A percentile compares a stretch with the other conserved stretches of the same genome.
phyloP scores from a whole-genome alignment of 805 yeast species.

The Saturnispora gosingensis region DNA sequence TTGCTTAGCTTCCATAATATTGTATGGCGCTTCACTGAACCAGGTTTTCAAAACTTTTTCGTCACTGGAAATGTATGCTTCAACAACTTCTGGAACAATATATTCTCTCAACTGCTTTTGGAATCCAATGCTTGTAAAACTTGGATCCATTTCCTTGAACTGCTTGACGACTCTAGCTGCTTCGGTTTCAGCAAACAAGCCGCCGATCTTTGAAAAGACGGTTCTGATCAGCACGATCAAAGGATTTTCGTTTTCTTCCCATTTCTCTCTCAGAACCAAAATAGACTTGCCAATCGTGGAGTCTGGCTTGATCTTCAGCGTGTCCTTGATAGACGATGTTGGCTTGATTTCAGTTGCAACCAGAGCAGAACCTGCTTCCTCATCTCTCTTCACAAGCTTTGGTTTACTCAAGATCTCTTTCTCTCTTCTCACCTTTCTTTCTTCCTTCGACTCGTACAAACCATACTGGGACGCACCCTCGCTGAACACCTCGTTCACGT shows the following conservation, averaged over 20 bases:
- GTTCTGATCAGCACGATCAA: slow-evolving; percentile 74
- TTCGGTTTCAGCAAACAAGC: slow-evolving; percentile 93
- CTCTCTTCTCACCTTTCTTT: slow-evolving; percentile 66
- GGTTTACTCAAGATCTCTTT: slow-evolving; percentile 45
- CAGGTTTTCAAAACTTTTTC: slow-evolving; percentile 73
- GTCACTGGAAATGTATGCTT: slow-evolving; percentile 91
- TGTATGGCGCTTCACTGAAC: slow-evolving; percentile 95
- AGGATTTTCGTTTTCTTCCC: slow-evolving; percentile 95
- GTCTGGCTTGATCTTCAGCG: slow-evolving; percentile 52
- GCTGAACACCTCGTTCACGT: slow-evolving; percentile 77
- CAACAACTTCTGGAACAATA: slow-evolving; percentile 90
- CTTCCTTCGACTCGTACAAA: slow-evolving; percentile 79
- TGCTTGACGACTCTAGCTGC: slow-evolving; percentile 83
- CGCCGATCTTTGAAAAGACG: slow-evolving; percentile 67
- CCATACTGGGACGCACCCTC: slow-evolving; percentile 93
- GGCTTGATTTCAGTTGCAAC: slow-evolving; percentile 76
- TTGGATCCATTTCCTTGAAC: slow-evolving; percentile 84
- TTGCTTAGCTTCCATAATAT: slow-evolving; percentile 88
- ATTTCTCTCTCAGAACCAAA: slow-evolving; percentile 52
- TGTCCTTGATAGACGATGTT: slow-evolving; percentile 42
- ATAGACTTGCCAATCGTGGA: slow-evolving; percentile 60
- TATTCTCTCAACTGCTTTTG: slow-evolving; percentile 78
- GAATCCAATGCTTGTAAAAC: slow-evolving; percentile 71
- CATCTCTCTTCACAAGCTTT: slow-evolving; percentile 65
- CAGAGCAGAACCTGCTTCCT: slow-evolving; percentile 72